Conservation (phyloP, 306 rosid genomes). For the Citrullus colocynthis region DNA sequence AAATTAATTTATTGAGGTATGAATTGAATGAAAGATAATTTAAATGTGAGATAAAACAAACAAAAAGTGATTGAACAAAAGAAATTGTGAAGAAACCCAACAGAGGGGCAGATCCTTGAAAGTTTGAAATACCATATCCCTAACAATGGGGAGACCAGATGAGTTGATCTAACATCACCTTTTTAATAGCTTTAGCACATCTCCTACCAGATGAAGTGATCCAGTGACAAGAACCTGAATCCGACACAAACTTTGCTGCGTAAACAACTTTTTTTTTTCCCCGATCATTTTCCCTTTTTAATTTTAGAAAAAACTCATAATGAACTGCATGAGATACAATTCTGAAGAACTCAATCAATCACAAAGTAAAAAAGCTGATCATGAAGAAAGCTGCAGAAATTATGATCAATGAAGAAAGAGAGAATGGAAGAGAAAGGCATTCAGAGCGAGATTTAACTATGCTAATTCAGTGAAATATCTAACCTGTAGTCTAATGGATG, state of each 20-base stretch:
- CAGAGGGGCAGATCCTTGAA: not conserved
- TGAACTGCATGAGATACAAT: not conserved
- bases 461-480: not conserved
- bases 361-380: not conserved
- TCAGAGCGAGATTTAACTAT: not conserved
- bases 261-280: not conserved
- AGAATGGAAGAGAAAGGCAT: not conserved
- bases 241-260: not conserved
- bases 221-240: conserved; percentile 75
- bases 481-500: conserved; percentile 49
- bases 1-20: not conserved
- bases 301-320: not conserved
- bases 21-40: not conserved
- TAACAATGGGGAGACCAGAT: not conserved
- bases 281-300: not conserved
- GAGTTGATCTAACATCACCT: conserved; percentile 13
- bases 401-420: not conserved
- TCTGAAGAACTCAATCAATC: not conserved
- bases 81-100: not conserved
- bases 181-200: conserved; percentile 31
- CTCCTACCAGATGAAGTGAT: conserved; percentile 60
- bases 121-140: not conserved
- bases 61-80: not conserved
- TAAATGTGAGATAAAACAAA: not conserved
- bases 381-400: not conserved